Evolutionary conservation across 2,329 filamentous ascomycete species (phyloP), one percentile per base, ranked within the genome.

Genomic region (Alternaria infectoria): DNA sequence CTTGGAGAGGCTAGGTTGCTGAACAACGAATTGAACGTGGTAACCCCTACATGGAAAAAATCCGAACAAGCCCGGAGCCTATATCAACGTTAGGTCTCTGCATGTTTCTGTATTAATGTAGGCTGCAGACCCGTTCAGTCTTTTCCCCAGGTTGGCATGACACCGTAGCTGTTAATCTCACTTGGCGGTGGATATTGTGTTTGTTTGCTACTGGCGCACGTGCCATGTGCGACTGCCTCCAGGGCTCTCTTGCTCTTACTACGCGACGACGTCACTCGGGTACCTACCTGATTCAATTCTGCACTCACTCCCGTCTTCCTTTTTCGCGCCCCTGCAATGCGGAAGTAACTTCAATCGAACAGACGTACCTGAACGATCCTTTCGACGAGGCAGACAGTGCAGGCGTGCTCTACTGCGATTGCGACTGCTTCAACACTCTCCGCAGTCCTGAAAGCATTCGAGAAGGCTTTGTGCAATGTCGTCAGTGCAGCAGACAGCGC

Each of bases 191-290:
- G 32, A 17, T 21, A 21, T 40, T 25, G 13, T 10, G n/a, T 36
- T 55, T 57, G 54, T 46, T 51, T 61, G 46, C 51, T 32, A 15
- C 28, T 19, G 13, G 32, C 30, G 57, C 56, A 66, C 58, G 52
- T 57, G 51, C 52, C 57, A n/a, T 45, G 7, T 56, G 52, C 32
- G 52, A 40, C 44, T 56, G 47, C 58, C 51, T 56, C n/a, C n/a
- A n/a, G n/a, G n/a, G 30, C 30, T 45, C 28, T 36, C 8, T 4
- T 44, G 44, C 49, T 57, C 51, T 60, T 32, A 32, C 44, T 50
- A 6, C 30, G 58, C 25, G 28, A 44, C 30, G 26, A 17, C 32
- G 17, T 30, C 32, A 23, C 45, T 28, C 30, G 13, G 25, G 28
- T 40, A 7, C 30, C 17, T 36, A 28, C 6, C 10, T 9, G 5